phyloP scores from a whole-genome alignment of 2,329 filamentous ascomycete genomes.

The Ophidiomyces ophidiicola region DNA sequence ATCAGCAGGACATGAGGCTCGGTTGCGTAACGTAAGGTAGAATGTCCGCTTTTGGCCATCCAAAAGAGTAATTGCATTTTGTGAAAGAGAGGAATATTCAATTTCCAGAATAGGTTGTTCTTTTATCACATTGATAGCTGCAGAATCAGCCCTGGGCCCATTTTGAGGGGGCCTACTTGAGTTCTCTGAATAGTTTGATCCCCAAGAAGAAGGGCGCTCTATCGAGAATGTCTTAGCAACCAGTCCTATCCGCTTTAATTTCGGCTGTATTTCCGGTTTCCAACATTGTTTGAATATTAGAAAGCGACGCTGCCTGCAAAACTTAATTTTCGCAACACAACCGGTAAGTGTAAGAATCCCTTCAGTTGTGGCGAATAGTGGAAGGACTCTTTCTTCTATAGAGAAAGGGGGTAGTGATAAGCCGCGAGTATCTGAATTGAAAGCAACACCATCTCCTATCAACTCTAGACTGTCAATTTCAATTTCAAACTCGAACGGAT shows the following conservation, averaged over 20 bases:
- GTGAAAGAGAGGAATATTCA: slow-evolving; percentile 63
- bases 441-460: slow-evolving; percentile 59
- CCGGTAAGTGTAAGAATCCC: slow-evolving; percentile 65
- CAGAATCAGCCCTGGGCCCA: slow-evolving; percentile 27
- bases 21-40: slow-evolving; percentile 67
- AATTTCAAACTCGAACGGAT: slow-evolving; percentile 85
- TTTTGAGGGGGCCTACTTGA: slow-evolving; percentile 25
- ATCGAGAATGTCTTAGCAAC: slow-evolving; percentile 41
- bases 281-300: slow-evolving; percentile 69
- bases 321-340: slow-evolving; percentile 64
- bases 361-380: slow-evolving; percentile 52
- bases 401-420: slow-evolving; percentile 68
- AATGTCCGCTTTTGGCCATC: slow-evolving; percentile 77
- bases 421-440: slow-evolving; percentile 53
- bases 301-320: slow-evolving; percentile 72
- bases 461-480: slow-evolving; percentile 73
- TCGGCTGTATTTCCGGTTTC: slow-evolving; percentile 55
- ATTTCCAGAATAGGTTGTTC: slow-evolving; percentile 66
- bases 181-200: slow-evolving; percentile 30
- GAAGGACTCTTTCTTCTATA: slow-evolving; percentile 63
- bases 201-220: slow-evolving; percentile 38
- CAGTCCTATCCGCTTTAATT: slow-evolving; percentile 65
- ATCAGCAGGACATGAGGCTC: slow-evolving; percentile 63
- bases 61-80: slow-evolving; percentile 80
- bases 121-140: slow-evolving; percentile 60